Evolutionary conservation across 345 rosid species (phyloP), one percentile per base, ranked within the genome.

Genomic region (Pistacia vera): DNA sequence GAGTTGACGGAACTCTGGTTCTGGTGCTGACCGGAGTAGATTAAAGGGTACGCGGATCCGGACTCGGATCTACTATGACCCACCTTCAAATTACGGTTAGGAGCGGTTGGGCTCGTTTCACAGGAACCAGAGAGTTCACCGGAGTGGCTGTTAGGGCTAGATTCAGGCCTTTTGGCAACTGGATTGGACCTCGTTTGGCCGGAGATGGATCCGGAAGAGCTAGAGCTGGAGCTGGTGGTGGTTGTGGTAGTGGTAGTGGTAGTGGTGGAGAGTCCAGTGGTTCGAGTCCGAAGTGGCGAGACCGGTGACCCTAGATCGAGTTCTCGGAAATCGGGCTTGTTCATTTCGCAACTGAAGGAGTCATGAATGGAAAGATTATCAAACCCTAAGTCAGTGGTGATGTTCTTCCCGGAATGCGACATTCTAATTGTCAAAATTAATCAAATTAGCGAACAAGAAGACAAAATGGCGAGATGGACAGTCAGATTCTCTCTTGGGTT

Each of bases 301-400:
- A 90, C 89, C 4, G 99, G 99, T 11, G 99, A 97, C 60, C 97
- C 97, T 70, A 89, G 88, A 90, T 92, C 90, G 83, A 87, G 88
- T 65, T 85, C 88, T 17, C 96, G 90, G 76, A 75, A 89, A 86
- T 92, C 97, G 17, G 92, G 93, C 84, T 91, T 97, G 82, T 90
- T 88, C 58, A 79, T 76, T 61, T 96, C 95, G 69, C 86, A 85
- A 64, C 75, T 85, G 20, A 86, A 72, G 2, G 98, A 86, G 72
- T 87, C 86, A 28, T 85, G 88, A 79, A 86, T 84, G 66, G 86
- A 44, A 67, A 82, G 79, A 71, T 73, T 72, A 16, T 85, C 88
- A 20, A 83, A 76, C 70, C 84, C 89, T 41, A 77, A 38, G 13
- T 78, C 81, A 14, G 75, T 0, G n/a, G 57, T 54, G n/a, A 16